Evolutionary conservation across 23 red algal genomes (phyloP), one percentile per base, ranked within the genome.

Genomic region (Gracilariopsis chorda): DNA sequence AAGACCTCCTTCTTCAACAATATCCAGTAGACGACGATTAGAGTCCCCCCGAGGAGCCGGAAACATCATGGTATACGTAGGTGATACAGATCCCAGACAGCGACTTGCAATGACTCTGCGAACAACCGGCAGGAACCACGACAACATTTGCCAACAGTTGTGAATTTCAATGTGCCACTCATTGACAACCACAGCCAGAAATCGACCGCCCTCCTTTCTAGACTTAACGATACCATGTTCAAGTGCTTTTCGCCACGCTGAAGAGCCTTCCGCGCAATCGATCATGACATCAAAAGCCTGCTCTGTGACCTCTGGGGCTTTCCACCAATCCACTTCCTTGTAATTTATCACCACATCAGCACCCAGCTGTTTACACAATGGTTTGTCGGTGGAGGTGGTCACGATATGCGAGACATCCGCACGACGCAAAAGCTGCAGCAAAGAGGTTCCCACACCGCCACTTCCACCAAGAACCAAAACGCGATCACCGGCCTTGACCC

Each of bases 391-490:
- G 7, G 53, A 67, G 14, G 92, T 94, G 3, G 92, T 83, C 7
- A 80, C 88, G 23, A 96, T 87, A 23, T 78, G 73, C 20, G 74
- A 73, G 12, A 83, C 94, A 9, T 82, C 82, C 60, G 56, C 48
- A 20, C 51, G 46, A 4, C 75, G 83, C 25, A 75, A 70, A 55
- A 96, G 45, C 69, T 92, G 94, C 19, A 92, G 55, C 13, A 90
- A 49, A 25, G 68, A 48, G 20, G 88, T 92, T 9, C 94, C 94
- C 19, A 92, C 87, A 28, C 67, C 94, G 3, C 94, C 94, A 62
- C 83, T 89, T 48, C 81, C 94, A 7, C 94, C 94, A 10, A 96
- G 48, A 14, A 96, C 81, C 11, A 96, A 45, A 23, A 96, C 88
- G 1, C 88, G 67, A n/a, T 96, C 87, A 8, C 73, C 94, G 4